These are phyloP conservation scores for Alectoria sarmentosa DNA, from an alignment of 495 filamentous ascomycete species.

Conservation along the genomic window DNA sequence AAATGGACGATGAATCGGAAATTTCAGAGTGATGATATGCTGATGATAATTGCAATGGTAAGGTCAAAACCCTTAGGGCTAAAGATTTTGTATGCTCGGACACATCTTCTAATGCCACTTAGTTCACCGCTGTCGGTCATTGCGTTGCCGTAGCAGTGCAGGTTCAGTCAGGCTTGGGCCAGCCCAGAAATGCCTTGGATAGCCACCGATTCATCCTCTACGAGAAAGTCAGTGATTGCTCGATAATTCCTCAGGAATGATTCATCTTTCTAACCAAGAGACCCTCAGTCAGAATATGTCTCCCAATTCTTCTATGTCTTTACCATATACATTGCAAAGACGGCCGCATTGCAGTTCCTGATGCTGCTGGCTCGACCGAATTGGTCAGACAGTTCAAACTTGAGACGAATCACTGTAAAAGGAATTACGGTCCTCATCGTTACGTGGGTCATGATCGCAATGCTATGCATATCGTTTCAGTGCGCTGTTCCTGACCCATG, in stretches of 20 bases:
- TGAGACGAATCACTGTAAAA: neutral
- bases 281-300: neutral
- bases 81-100: too few relatives aligned
- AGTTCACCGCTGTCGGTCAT: neutral
- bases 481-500: neutral
- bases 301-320: neutral
- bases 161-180: neutral
- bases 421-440: neutral
- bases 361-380: neutral
- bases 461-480: constrained; percentile 1
- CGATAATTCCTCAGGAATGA: neutral
- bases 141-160: neutral
- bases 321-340: neutral
- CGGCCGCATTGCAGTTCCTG: constrained; percentile 6
- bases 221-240: constrained; percentile 4
- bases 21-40: neutral
- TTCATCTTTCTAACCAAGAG: neutral
- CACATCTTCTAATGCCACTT: too few relatives aligned
- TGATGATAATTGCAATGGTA: constrained; percentile 2
- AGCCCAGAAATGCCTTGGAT: neutral
- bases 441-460: neutral
- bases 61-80: too few relatives aligned
- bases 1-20: constrained; percentile 3
- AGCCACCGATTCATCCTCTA: neutral
- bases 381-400: neutral